These are phyloP conservation scores for Trametes sp. DNA, from an alignment of 1,284 basidiomycete genomes.

Conservation along the genomic window DNA sequence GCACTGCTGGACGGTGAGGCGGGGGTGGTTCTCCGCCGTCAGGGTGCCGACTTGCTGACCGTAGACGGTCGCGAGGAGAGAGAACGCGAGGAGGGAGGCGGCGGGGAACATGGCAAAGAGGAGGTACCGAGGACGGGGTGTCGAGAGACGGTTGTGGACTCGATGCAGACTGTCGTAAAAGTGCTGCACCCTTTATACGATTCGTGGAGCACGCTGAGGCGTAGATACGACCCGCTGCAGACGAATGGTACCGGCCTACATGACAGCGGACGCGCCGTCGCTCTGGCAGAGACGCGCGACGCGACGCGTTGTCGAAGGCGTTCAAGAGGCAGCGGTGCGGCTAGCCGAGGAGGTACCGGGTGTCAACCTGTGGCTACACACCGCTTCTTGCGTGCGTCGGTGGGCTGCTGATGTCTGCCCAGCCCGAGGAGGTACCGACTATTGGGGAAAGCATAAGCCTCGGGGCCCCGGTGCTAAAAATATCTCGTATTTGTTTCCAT, in stretches of 20 bases:
- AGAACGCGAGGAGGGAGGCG: conserved; percentile 27
- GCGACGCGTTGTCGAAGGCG: neutral
- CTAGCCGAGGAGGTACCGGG: neutral
- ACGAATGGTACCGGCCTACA: neutral
- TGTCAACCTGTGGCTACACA: neutral
- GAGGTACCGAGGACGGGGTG: neutral
- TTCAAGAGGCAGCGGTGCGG: neutral
- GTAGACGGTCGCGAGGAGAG: conserved; percentile 27
- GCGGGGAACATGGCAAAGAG: conserved; percentile 26
- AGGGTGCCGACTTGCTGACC: conserved; percentile 33
- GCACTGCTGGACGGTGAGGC: conserved; percentile 27
- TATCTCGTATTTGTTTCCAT: neutral
- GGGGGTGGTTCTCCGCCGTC: conserved; percentile 30
- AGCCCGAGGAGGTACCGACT: conserved; percentile 1
- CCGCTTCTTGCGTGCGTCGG: neutral
- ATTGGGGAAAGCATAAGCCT: neutral
- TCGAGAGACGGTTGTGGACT: conserved; percentile 1
- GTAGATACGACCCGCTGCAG: neutral
- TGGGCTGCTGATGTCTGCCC: neutral
- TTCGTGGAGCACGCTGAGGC: neutral
- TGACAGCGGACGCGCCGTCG: neutral
- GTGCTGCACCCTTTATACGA: neutral
- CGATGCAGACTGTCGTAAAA: neutral
- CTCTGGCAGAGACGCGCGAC: neutral
- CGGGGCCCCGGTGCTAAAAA: neutral